Evolutionary conservation across 2,329 filamentous ascomycete genomes (phyloP).

Genomic region (Talaromyces sp.): DNA sequence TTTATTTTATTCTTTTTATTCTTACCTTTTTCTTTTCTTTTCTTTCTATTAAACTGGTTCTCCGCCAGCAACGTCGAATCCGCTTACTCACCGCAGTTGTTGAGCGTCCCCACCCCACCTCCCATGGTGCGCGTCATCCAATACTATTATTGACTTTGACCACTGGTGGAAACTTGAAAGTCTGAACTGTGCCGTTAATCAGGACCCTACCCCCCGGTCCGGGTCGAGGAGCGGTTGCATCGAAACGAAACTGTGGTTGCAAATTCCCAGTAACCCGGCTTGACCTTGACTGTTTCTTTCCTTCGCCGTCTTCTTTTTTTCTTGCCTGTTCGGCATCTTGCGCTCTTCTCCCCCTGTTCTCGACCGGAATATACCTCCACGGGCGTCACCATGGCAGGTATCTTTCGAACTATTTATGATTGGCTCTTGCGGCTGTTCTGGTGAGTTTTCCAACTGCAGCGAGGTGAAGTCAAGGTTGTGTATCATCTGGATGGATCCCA

Average conservation of each 20-base stretch:
- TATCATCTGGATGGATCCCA: constrained; percentile 19
- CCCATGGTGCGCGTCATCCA: background rate
- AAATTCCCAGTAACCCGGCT: constrained; percentile 6
- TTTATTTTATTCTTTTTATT: background rate
- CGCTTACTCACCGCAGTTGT: background rate
- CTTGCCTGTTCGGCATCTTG: background rate
- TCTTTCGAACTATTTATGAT: constrained; percentile 95
- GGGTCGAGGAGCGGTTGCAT: background rate
- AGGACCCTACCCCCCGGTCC: background rate
- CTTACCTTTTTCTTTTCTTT: background rate
- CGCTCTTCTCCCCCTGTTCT: background rate
- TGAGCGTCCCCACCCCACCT: background rate
- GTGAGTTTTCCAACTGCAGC: constrained; percentile 49
- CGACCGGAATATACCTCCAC: background rate
- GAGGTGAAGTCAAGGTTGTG: constrained; percentile 1
- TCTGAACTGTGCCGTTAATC: background rate
- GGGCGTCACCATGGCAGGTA: constrained; percentile 64
- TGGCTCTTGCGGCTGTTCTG: constrained; percentile 97
- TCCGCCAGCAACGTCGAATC: background rate
- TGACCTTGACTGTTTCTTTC: background rate
- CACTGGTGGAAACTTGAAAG: background rate
- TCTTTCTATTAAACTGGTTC: background rate
- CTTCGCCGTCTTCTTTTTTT: constrained; percentile 11
- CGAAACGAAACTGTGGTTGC: background rate
- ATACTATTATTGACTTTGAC: background rate